phyloP scores from a whole-genome alignment of 192 early-diverging fungal species.

The Spinellus fusiger region DNA sequence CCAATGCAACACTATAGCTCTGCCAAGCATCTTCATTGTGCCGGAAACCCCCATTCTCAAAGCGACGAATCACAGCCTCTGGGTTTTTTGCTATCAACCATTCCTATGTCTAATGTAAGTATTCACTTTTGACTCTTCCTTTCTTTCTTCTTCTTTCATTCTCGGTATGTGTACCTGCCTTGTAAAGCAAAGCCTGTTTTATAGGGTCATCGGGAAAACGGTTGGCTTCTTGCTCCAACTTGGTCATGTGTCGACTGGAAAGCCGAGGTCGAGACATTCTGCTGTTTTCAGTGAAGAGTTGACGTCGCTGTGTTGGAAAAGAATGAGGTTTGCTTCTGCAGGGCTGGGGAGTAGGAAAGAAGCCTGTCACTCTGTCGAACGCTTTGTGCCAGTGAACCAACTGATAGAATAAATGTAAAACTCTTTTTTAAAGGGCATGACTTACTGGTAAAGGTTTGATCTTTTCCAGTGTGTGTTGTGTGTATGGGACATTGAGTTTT shows the following conservation, averaged over 20 bases:
- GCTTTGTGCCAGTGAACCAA: too few relatives aligned
- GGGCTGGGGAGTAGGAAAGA: too few relatives aligned
- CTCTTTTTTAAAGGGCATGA: too few relatives aligned
- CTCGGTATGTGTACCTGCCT: constrained; percentile 23
- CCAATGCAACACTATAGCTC: constrained; percentile 47
- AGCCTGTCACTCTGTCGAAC: too few relatives aligned
- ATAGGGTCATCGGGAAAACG: constrained; percentile 39
- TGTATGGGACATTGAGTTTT: not conserved
- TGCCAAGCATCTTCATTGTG: constrained; percentile 50
- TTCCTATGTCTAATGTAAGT: constrained; percentile 33
- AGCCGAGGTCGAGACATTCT: not conserved
- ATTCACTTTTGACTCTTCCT: not conserved
- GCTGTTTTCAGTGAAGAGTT: not conserved
- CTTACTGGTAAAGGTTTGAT: not conserved
- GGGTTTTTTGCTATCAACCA: constrained; percentile 46
- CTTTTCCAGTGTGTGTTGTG: not conserved
- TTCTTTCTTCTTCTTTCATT: not conserved
- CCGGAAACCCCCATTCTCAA: constrained; percentile 47
- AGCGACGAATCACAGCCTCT: constrained; percentile 42
- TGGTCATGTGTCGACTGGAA: constrained; percentile 33
- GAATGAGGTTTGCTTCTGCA: too few relatives aligned
- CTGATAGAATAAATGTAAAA: too few relatives aligned
- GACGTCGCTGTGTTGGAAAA: not conserved
- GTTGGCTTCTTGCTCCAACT: constrained; percentile 52
- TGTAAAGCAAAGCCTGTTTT: constrained; percentile 49